Evolutionary conservation across 2,329 filamentous ascomycete species (phyloP), one percentile per base, ranked within the genome.

Genomic region (Cercospora citrullina): DNA sequence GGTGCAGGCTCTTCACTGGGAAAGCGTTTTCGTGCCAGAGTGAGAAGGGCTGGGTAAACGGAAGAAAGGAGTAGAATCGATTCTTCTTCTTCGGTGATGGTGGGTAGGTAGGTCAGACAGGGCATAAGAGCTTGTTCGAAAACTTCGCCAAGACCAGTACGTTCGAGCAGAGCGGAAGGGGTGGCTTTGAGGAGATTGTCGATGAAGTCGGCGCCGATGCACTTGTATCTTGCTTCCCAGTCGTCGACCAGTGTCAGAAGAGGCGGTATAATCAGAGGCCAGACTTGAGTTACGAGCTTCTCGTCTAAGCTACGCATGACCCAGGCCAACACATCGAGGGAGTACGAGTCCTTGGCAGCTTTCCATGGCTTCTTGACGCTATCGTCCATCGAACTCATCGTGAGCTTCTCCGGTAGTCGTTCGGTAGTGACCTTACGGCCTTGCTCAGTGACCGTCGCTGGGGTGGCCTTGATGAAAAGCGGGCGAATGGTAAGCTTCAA

Each of bases 61-160:
- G 84, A 83, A 5, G 78, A 75, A 1, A 97, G 84, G 3, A 97
- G 80, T 1, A 76, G 74, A 1, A 91, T 75, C 4, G 91, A 91
- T 65, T 95, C 91, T 0, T 84, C 77, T 74, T 92, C 90, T 0
- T 91, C 88, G 0, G 92, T 97, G 51, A 96, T 81, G 12, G 85
- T 87, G 0, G 94, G 94, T 5, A 97, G 84, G 73, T 89, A 91
- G 7, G 90, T 84, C n/a, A 97, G 84, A 39, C 89, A 88, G 0
- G 92, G 91, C 71, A 89, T 85, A 1, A 92, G 79, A 3, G 89
- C 86, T 21, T 92, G 86, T 74, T 90, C 86, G 69, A 94, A 90
- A 28, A 94, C 85, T 14, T 84, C 80, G 23, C 85, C 86, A 7
- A 94, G 86, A 0, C 91, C 91, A 0, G 88, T 91, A 57, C 83